Conservation (phyloP, 2,329 filamentous ascomycete species). For the Hysterium pulicare region DNA sequence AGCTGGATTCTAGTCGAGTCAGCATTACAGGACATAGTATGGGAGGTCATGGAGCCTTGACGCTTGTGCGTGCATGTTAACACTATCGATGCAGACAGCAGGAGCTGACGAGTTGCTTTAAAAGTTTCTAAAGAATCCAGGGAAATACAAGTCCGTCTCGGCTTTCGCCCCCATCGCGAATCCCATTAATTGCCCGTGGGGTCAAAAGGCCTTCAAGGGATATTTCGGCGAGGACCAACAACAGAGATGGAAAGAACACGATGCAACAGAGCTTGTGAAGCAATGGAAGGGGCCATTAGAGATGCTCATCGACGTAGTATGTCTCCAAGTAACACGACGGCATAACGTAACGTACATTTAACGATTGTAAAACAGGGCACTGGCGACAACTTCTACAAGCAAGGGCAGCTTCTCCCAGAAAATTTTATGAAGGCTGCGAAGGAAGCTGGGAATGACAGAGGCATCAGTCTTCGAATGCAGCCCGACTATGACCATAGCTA, state of each 20-base stretch:
- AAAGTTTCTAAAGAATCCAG: constrained; percentile 83
- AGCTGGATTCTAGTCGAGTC: constrained; percentile 67
- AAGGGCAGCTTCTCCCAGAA: constrained; percentile 87
- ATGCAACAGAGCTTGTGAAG: constrained; percentile 85
- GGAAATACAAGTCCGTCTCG: constrained; percentile 81
- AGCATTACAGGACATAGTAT: constrained; percentile 93
- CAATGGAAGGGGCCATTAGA: constrained; percentile 70
- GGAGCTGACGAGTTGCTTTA: constrained; percentile 7
- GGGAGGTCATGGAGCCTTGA: constrained; percentile 94
- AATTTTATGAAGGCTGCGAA: constrained; percentile 81
- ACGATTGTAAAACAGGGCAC: constrained; percentile 65
- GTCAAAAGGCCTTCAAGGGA: constrained; percentile 87
- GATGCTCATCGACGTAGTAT: constrained; percentile 80
- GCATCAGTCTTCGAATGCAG: constrained; percentile 78
- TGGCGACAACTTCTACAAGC: constrained; percentile 94
- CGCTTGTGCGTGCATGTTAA: constrained; percentile 51
- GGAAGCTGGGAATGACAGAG: constrained; percentile 66
- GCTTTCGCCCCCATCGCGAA: constrained; percentile 91
- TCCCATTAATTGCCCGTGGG: constrained; percentile 84
- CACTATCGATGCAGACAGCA: neutral
- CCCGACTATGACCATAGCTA: constrained; percentile 95
- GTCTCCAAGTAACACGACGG: constrained; percentile 32
- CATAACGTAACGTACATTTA: neutral
- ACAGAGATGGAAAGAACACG: constrained; percentile 80
- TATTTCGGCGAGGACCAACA: constrained; percentile 77